A percentile compares a stretch with the other conserved stretches of the same genome.
Evolutionary conservation across 371 early-diverging fungal genomes (phyloP).

Genomic region (Apophysomyces ossiformis): DNA sequence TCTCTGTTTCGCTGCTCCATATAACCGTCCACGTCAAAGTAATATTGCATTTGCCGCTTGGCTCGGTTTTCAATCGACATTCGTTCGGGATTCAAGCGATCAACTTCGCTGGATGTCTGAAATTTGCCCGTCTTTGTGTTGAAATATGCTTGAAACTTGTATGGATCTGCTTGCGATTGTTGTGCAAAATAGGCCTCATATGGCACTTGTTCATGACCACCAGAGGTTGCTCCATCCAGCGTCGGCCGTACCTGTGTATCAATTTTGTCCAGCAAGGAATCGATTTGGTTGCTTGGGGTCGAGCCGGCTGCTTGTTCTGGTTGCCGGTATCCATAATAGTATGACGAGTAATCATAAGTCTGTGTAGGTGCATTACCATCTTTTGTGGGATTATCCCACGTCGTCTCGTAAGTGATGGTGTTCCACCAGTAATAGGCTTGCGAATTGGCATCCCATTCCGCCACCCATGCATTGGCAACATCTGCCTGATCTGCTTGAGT

Average conservation of each 20-base stretch:
- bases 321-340: slow-evolving; percentile 16
- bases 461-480: slow-evolving; percentile 43
- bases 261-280: slow-evolving; percentile 47
- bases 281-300: slow-evolving; percentile 12
- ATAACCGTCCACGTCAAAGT: slow-evolving; percentile 55
- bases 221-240: slow-evolving; percentile 27
- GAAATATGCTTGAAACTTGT: slow-evolving; percentile 53
- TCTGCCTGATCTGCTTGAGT: slow-evolving; percentile 7
- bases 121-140: slow-evolving; percentile 58
- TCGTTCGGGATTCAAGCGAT: slow-evolving; percentile 44
- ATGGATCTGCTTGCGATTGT: slow-evolving; percentile 19
- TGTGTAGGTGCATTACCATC: slow-evolving; percentile 1
- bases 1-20: slow-evolving; percentile 26
- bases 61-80: slow-evolving; percentile 44
- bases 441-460: slow-evolving; percentile 57
- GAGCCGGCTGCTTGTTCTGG: slow-evolving; percentile 4
- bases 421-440: slow-evolving; percentile 70
- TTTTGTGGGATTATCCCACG: slow-evolving; percentile 50
- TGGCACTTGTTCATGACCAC: slow-evolving; percentile 1
- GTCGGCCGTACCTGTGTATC: slow-evolving; percentile 40
- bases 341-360: slow-evolving; percentile 11
- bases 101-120: slow-evolving; percentile 41
- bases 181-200: neutral
- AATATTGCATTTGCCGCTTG: slow-evolving; percentile 50
- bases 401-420: slow-evolving; percentile 61